These are phyloP conservation scores for Aspergillus calidoustus DNA, from an alignment of 2,329 filamentous ascomycete genomes.

Conservation along the genomic window DNA sequence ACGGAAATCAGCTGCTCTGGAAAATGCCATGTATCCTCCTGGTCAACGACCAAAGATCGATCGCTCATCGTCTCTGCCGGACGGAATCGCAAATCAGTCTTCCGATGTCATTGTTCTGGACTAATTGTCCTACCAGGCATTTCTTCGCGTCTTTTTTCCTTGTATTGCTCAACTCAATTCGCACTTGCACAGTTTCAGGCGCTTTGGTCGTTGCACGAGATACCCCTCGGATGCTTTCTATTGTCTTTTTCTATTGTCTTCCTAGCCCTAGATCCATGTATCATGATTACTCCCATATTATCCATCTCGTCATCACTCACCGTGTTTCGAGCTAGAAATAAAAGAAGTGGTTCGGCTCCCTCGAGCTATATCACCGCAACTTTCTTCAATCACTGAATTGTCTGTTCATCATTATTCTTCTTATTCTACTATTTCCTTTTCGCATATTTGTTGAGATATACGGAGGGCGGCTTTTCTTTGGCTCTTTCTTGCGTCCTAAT, in stretches of 20 bases:
- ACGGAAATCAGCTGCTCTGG: conserved; percentile 23
- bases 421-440: neutral
- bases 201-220: conserved; percentile 17
- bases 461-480: neutral
- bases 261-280: neutral
- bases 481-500: neutral
- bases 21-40: conserved; percentile 4
- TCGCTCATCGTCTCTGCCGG: conserved; percentile 1
- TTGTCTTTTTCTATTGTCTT: neutral
- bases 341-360: neutral
- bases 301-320: neutral
- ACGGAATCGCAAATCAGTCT: neutral
- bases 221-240: conserved; percentile 2
- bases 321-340: neutral
- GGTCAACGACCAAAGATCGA: conserved; percentile 23
- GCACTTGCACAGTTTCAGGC: conserved; percentile 14
- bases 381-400: neutral
- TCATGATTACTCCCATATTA: neutral
- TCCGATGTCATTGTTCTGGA: conserved; percentile 30
- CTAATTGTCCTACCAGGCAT: conserved; percentile 11
- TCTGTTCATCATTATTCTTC: neutral
- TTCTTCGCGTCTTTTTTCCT: neutral
- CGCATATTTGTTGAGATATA: neutral
- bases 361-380: neutral
- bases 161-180: neutral